phyloP scores from a whole-genome alignment of 148 eudicot species.

The Heliamphora exappendiculata region DNA sequence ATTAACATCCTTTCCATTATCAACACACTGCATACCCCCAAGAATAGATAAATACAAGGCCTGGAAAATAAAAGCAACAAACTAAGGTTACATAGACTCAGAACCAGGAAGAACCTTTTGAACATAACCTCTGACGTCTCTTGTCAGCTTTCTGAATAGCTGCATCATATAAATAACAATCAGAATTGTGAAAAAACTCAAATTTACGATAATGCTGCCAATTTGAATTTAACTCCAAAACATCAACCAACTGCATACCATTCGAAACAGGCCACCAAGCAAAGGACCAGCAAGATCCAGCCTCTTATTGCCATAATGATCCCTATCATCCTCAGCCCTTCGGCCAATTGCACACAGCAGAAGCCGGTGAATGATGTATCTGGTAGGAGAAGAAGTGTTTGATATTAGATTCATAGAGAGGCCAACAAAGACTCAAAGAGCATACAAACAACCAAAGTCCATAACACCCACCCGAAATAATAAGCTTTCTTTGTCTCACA shows the following conservation, averaged over 20 bases:
- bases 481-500: conserved; percentile 99
- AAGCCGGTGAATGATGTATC: conserved; percentile 87
- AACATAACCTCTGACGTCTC: conserved; percentile 93
- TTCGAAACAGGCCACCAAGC: conserved; percentile 91
- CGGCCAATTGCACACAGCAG: conserved; percentile 85
- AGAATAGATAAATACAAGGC: background rate
- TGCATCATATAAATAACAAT: conserved; percentile 14
- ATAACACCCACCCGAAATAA: conserved; percentile 62
- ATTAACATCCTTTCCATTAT: conserved; percentile 87
- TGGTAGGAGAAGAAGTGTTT: conserved; percentile 6
- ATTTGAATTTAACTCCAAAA: background rate
- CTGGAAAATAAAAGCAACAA: background rate
- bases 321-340: conserved; percentile 96
- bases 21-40: conserved; percentile 52
- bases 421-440: background rate
- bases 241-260: conserved; percentile 26
- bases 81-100: background rate
- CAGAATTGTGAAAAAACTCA: background rate
- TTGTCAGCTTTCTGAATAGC: conserved; percentile 85
- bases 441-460: background rate
- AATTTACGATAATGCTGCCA: background rate
- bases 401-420: background rate
- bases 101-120: conserved; percentile 49
- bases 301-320: conserved; percentile 97
- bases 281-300: conserved; percentile 99